These are phyloP conservation scores for Fraxinus sp. DNA, from an alignment of 305 asterid genomes.

Conservation along the genomic window DNA sequence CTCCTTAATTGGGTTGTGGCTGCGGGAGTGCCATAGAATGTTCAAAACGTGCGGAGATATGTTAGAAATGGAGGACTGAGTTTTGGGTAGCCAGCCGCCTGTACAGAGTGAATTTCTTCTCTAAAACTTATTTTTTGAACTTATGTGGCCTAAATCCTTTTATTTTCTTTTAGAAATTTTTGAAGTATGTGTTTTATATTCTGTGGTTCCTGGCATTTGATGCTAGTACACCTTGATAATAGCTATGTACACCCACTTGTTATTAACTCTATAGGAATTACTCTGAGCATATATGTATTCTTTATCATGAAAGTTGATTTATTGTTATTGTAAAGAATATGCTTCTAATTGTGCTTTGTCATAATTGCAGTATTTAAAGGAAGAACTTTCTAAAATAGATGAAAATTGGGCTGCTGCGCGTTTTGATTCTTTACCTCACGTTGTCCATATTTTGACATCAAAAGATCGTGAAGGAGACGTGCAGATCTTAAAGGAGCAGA, in stretches of 20 bases:
- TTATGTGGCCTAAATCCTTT: neutral
- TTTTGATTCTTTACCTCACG: constrained; percentile 96
- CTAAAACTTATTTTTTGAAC: constrained; percentile 9
- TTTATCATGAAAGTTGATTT: constrained; percentile 17
- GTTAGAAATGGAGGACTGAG: neutral
- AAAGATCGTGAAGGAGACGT: constrained; percentile 93
- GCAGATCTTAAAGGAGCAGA: constrained; percentile 83
- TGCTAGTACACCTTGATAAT: neutral
- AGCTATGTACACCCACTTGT: neutral
- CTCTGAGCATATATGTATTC: constrained; percentile 5
- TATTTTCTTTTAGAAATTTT: neutral
- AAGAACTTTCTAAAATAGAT: constrained; percentile 84
- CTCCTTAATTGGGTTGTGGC: neutral
- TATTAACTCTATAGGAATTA: neutral
- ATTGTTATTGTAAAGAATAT: neutral
- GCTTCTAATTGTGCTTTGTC: constrained; percentile 45
- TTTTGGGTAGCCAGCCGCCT: neutral
- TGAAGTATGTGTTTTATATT: neutral
- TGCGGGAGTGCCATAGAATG: neutral
- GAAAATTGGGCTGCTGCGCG: constrained; percentile 98
- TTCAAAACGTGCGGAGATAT: neutral
- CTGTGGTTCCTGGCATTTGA: constrained; percentile 16
- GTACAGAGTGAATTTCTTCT: neutral
- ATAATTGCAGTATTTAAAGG: constrained; percentile 72
- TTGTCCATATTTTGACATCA: constrained; percentile 94